These are phyloP conservation scores for Amanita pseudoporphyria DNA, from an alignment of 768 basidiomycete species.

Conservation along the genomic window DNA sequence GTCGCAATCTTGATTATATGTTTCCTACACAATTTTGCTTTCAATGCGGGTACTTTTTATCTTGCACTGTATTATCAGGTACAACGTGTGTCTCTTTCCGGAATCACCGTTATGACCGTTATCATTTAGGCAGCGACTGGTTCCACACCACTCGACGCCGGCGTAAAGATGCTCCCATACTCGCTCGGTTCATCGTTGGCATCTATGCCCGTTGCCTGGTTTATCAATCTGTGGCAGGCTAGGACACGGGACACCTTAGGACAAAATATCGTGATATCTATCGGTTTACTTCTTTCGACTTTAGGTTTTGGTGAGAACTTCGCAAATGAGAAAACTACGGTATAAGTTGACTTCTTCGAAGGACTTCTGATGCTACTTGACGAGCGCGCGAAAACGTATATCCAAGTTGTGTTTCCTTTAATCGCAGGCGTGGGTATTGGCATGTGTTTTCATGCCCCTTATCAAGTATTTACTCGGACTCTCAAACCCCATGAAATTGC, in stretches of 20 bases:
- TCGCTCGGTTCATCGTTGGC: conserved; percentile 79
- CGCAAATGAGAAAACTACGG: conserved; percentile 8
- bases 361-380: conserved; percentile 60
- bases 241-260: conserved; percentile 46
- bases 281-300: conserved; percentile 55
- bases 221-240: conserved; percentile 59
- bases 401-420: conserved; percentile 52
- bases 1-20: conserved; percentile 58
- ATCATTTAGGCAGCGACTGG: conserved; percentile 54
- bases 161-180: conserved; percentile 70
- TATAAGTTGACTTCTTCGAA: conserved; percentile 21
- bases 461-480: conserved; percentile 66
- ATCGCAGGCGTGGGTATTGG: conserved; percentile 72
- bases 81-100: conserved; percentile 13
- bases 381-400: conserved; percentile 32
- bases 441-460: conserved; percentile 80
- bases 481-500: conserved; percentile 61
- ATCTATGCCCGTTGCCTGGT: conserved; percentile 82
- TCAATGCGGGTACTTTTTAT: conserved; percentile 81
- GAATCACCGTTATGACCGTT: conserved; percentile 8
- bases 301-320: conserved; percentile 60
- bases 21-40: conserved; percentile 77
- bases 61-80: conserved; percentile 81
- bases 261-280: conserved; percentile 55
- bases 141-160: conserved; percentile 62